A percentile compares a stretch with the other conserved stretches of the same genome.
phyloP scores from a whole-genome alignment of 2,329 filamentous ascomycete genomes.

The Sphaerulina populicola region DNA sequence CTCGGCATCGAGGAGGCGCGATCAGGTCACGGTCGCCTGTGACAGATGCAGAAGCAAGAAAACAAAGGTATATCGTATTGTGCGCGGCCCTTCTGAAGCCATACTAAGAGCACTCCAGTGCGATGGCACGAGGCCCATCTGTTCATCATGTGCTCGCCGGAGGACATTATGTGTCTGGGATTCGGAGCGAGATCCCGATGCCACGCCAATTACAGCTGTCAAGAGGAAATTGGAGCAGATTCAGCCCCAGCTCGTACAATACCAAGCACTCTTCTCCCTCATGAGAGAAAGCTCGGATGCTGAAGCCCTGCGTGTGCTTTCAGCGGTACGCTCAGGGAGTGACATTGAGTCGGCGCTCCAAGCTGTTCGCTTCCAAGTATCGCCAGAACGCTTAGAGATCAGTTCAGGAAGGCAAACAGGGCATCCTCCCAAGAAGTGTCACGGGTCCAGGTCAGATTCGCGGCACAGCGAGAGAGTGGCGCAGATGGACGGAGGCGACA shows the following conservation, averaged over 20 bases:
- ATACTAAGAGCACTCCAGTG: background rate
- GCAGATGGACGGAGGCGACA: background rate
- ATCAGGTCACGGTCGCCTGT: slow-evolving; percentile 1
- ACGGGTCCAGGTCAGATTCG: too few species aligned
- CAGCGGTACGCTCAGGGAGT: background rate
- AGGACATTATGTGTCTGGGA: background rate
- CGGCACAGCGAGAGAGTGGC: background rate
- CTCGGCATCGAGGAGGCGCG: background rate
- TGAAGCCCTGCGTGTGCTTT: background rate
- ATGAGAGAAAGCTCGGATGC: background rate
- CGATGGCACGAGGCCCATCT: background rate
- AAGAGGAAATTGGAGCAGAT: slow-evolving; percentile 3
- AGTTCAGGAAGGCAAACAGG: background rate
- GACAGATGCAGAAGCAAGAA: background rate
- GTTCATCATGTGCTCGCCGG: background rate
- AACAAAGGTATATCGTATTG: background rate
- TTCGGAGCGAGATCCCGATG: background rate
- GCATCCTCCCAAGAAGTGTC: too few species aligned
- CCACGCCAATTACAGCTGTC: background rate
- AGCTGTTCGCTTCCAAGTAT: background rate
- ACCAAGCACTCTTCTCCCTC: background rate
- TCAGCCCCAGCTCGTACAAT: background rate
- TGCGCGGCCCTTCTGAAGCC: background rate
- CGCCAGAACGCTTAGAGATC: background rate
- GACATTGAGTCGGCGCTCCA: slow-evolving; percentile 1